A percentile compares a stretch with the other conserved stretches of the same genome.
phyloP scores from a whole-genome alignment of 202 grass and related monocot species.

The Hordeum pubiflorum region DNA sequence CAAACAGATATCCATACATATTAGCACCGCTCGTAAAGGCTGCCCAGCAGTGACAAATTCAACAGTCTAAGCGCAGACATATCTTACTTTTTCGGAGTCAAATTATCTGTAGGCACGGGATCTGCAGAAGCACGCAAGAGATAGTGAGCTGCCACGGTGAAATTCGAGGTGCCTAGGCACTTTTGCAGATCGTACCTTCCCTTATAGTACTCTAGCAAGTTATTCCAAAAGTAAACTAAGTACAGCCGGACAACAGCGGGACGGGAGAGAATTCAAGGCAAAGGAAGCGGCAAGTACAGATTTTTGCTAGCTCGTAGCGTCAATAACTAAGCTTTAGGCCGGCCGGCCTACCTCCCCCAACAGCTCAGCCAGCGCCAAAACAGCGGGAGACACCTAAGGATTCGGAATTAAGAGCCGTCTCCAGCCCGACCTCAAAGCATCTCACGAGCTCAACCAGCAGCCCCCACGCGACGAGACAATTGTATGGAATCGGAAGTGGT shows the following conservation, averaged over 20 bases:
- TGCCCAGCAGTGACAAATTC: slow-evolving; percentile 7
- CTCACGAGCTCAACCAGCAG: not conserved
- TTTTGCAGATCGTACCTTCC: not conserved
- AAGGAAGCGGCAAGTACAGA: not conserved
- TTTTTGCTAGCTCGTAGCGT: slow-evolving; percentile 1
- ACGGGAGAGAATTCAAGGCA: not conserved
- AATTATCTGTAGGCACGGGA: not conserved
- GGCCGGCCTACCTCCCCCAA: not conserved
- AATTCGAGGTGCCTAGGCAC: slow-evolving; percentile 6
- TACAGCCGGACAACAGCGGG: not conserved
- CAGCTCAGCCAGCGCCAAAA: not conserved
- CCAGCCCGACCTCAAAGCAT: not conserved
- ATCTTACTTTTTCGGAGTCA: not conserved
- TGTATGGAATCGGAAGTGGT: not conserved
- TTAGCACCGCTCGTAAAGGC: not conserved
- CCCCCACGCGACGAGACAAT: not conserved
- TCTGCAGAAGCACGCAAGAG: not conserved
- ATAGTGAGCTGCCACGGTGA: not conserved
- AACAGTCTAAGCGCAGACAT: not conserved
- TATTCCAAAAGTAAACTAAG: not conserved
- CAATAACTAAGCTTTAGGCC: not conserved
- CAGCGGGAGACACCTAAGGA: not conserved
- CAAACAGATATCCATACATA: slow-evolving; percentile 15
- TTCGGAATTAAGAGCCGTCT: not conserved
- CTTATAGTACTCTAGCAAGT: not conserved